These are phyloP conservation scores for Asterophora parasitica DNA, from an alignment of 768 basidiomycete genomes.

Conservation along the genomic window DNA sequence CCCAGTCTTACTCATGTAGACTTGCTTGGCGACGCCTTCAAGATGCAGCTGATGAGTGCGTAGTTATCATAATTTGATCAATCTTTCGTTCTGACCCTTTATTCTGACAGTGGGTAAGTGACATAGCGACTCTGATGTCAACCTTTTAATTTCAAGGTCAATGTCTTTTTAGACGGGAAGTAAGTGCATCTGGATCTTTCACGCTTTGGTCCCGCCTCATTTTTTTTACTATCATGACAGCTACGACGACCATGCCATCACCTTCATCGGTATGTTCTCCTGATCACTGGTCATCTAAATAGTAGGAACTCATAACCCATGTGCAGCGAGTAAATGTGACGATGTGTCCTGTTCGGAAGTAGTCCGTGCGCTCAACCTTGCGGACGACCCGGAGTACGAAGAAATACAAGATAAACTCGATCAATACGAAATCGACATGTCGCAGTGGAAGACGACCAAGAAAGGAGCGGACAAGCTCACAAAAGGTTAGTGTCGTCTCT, in stretches of 20 bases:
- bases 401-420: conserved; percentile 45
- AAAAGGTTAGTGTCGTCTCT: conserved; percentile 33
- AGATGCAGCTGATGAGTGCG: conserved; percentile 56
- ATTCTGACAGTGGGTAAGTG: conserved; percentile 38
- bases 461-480: conserved; percentile 28
- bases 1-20: conserved; percentile 26
- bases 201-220: no score
- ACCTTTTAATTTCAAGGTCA: background rate
- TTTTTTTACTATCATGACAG: conserved; percentile 21
- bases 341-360: conserved; percentile 60
- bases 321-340: conserved; percentile 55
- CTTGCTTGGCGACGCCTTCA: conserved; percentile 62
- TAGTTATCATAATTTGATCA: conserved; percentile 12
- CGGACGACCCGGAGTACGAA: conserved; percentile 49
- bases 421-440: conserved; percentile 27
- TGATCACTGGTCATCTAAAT: background rate
- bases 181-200: conserved; percentile 24
- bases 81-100: background rate
- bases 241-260: conserved; percentile 55
- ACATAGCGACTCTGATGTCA: background rate
- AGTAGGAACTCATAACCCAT: background rate
- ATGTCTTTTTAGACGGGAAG: conserved; percentile 44
- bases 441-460: conserved; percentile 39
- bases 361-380: conserved; percentile 43
- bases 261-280: conserved; percentile 46